Percentiles rank a stretch among this genome's conserved stretches.
Conservation (phyloP, 1,284 basidiomycete species). For the Taiwanofungus camphoratus region DNA sequence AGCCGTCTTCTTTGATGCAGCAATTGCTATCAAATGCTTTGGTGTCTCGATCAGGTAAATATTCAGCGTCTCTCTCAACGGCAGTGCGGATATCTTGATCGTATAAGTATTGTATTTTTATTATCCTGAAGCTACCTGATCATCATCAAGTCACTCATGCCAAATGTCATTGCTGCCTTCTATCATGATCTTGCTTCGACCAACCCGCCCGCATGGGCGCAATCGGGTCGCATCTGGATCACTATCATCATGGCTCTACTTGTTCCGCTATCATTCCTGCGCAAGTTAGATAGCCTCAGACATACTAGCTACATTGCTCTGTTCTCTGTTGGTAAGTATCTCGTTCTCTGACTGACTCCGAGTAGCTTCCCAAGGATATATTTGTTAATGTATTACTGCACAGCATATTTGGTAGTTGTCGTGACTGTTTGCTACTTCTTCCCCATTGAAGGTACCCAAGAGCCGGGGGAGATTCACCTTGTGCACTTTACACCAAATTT, state of each 20-base stretch:
- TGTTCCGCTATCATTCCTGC: slow-evolving; percentile 84
- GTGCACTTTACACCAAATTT: slow-evolving; percentile 74
- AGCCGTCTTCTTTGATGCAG: slow-evolving; percentile 84
- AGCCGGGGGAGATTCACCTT: slow-evolving; percentile 61
- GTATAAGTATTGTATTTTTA: neutral
- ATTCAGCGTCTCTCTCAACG: neutral
- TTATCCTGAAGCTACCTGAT: slow-evolving; percentile 68
- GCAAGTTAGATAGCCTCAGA: slow-evolving; percentile 75
- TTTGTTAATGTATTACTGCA: slow-evolving; percentile 7
- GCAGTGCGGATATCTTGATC: neutral
- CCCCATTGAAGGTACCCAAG: slow-evolving; percentile 55
- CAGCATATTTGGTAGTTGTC: slow-evolving; percentile 71
- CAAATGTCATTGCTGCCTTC: slow-evolving; percentile 85
- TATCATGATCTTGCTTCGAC: slow-evolving; percentile 71
- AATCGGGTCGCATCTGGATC: slow-evolving; percentile 83
- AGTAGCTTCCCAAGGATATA: no score
- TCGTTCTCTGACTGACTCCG: no score
- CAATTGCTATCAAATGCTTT: slow-evolving; percentile 95
- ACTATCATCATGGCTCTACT: slow-evolving; percentile 78
- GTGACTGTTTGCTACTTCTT: slow-evolving; percentile 71
- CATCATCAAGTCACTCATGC: slow-evolving; percentile 92
- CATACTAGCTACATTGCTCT: slow-evolving; percentile 85
- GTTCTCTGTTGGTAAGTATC: slow-evolving; percentile 71
- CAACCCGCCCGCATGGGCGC: slow-evolving; percentile 65
- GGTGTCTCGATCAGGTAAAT: slow-evolving; percentile 88